Evolutionary conservation across 768 basidiomycete species (phyloP), one percentile per base, ranked within the genome.

Genomic region (Termitomyces sp.): DNA sequence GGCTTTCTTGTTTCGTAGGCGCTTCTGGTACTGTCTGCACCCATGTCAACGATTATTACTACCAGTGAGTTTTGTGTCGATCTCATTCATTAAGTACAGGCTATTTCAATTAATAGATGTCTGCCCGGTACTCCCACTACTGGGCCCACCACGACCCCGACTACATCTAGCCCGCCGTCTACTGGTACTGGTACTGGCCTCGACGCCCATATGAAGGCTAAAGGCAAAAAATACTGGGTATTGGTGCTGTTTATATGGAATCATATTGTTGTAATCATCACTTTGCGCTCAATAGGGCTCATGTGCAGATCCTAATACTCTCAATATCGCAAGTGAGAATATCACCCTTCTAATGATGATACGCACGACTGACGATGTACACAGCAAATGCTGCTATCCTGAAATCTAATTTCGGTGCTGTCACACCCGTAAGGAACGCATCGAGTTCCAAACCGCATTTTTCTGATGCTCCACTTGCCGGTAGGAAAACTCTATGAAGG

Each of bases 401-500:
- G 36, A 68, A 64, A 51, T 67, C 71, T 24, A 66, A 76, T 42
- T 76, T 76, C 44, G 75, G 75, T 28, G 63, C 66, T 35, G 74
- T 77, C 20, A 75, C 75, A 2, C 75, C 75, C 9, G 67, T 68
- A 18, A 63, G 66, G 54, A 35, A 42, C 24, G 18, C 38, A 46
- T 20, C 30, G 28, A n/a, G 2, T 24, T 43, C 28, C 18, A 10
- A 44, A 3, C 4, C 16, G 2, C 53, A 43, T 44, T 20, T 14
- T 24, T 16, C 30, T 54, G 22, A 54, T 13, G 14, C 20, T 40
- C 26, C 26, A 8, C 44, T 32, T 52, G 18, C n/a, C 8, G 32
- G 50, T 53, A 66, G 65, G 75, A 73, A 63, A 75, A 75, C 60
- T 73, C 72, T 20, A 72, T 76, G 75, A 77, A 74, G 67, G 73